Base-by-base conservation (phyloP, 306 rosid genomes). In the Cyamopsis tetragonoloba region DNA sequence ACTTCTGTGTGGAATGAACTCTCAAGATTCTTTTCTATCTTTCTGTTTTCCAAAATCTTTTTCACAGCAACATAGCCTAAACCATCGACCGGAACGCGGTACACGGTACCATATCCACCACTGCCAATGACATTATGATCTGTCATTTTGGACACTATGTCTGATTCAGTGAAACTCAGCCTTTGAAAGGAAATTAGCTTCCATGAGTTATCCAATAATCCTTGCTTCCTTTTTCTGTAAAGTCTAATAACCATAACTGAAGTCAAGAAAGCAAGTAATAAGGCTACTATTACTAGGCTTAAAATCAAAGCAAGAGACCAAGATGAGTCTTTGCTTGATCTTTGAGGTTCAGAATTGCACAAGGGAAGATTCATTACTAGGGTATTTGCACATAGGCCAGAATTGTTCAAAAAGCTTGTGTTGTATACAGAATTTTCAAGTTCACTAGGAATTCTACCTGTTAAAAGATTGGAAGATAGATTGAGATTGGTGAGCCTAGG, bases 71-170 rank as follows among this genome's bases (percentile, higher is more conserved):
- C 88, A 50, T 46, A 68, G 70, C 76, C 76, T 15, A 62, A 48
- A 32, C 39, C 85, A 48, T 77, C 78, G 10, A 84, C 47, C 0
- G 70, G 69, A 1, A 88, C 82, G 2, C 88, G 80, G 68, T 89
- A 88, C 6, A 93, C 97, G 2, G 79, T 83, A 1, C 98, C 96
- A 0, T 90, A 86, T 7, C 98, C 97, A 2, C 97, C 91, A 17
- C 77, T 64, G 47, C 98, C 98, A 32, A 93, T 75, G 3, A 84
- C 19, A 59, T 89, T 76, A 3, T 61, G 10, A 31, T 81, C 85
- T 67, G 79, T 67, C 79, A 81, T 20, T 35, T 81, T 76, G 6
- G 91, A 72, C 4, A 83, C 48, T 7, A 89, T 87, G 18, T 74
- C 74, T 10, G 87, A 68, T 68, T 77, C 77, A 2, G 65, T 83